These are phyloP conservation scores for Trichosanthes truncata DNA, from an alignment of 306 rosid species.

Conservation along the genomic window DNA sequence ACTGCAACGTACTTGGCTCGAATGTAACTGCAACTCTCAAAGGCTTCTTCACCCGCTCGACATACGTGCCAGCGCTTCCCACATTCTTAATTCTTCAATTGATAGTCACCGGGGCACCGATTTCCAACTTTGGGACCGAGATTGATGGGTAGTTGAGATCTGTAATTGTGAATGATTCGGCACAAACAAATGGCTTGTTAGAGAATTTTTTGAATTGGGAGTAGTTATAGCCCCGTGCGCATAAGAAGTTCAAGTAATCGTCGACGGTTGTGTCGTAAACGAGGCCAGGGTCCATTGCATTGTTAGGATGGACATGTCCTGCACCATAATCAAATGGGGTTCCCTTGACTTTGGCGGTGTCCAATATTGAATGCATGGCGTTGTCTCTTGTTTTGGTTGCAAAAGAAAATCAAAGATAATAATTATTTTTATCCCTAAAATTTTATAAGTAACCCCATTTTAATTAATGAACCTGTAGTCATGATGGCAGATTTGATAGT, in stretches of 20 bases:
- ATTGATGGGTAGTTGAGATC: conserved; percentile 52
- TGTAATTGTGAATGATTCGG: conserved; percentile 2
- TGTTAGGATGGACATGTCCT: conserved; percentile 41
- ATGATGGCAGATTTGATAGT: conserved; percentile 11
- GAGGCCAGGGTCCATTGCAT: conserved; percentile 46
- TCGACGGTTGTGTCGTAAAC: conserved; percentile 31
- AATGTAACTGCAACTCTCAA: conserved; percentile 10
- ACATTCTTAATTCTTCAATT: conserved; percentile 38
- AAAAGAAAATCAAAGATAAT: too few relatives aligned
- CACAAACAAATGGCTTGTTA: conserved; percentile 14
- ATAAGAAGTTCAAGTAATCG: conserved; percentile 45
- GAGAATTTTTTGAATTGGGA: conserved; percentile 11
- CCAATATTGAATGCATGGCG: not conserved
- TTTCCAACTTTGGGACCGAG: not conserved
- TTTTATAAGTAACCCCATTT: too few relatives aligned
- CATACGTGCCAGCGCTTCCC: conserved; percentile 25
- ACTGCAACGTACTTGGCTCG: conserved; percentile 21
- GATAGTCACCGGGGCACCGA: not conserved
- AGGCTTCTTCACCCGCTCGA: conserved; percentile 2
- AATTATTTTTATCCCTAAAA: too few relatives aligned
- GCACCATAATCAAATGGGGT: conserved; percentile 48
- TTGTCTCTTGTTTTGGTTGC: not conserved
- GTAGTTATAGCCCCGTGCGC: conserved; percentile 27
- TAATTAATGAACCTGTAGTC: conserved; percentile 9
- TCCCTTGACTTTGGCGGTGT: not conserved